Evolutionary conservation across 176 grass and related monocot species (phyloP), one percentile per base, ranked within the genome.

Genomic region (Cenchrus americanus): DNA sequence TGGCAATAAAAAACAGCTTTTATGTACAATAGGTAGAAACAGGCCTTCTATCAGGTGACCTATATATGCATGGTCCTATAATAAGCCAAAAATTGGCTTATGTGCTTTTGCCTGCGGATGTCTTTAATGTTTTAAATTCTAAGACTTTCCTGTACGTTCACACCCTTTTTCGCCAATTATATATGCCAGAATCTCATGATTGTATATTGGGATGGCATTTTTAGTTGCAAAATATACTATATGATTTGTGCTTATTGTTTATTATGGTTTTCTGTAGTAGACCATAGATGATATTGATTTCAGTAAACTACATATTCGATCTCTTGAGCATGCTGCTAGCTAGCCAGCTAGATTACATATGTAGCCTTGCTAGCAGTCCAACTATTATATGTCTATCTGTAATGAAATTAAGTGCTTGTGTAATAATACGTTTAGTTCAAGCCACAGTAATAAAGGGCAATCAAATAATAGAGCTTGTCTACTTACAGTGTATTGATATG

Each of bases 161-260:
- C n/a, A 19, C 44, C 21, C 15, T 5, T 17, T 70, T 71, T 54
- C 76, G 22, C 52, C 30, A 53, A 50, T 55, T 27, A 37, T 41
- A 77, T 41, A 77, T 87, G 48, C 24, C 5, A 59, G 60, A 81
- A 57, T 66, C 61, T 76, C n/a, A 51, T 54, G 19, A 75, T 54
- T 46, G 17, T 60, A 78, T 44, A 22, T 30, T 71, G 47, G 23
- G 5, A 48, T 22, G 65, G 34, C 18, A n/a, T 7, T 69, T 66
- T 77, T 14, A 34, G 47, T 23, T 62, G 47, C 3, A 24, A 64
- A 43, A 46, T 19, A 46, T 19, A 19, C 6, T 24, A 4, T 62
- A 59, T 41, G 4, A 9, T 73, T 27, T 11, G 43, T 26, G 24
- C n/a, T 40, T 6, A n/a, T 14, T 69, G 24, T 52, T 76, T 61